Evolutionary conservation across 352 stramenopile genomes (phyloP).

Genomic region (Globisporangium nodosum): DNA sequence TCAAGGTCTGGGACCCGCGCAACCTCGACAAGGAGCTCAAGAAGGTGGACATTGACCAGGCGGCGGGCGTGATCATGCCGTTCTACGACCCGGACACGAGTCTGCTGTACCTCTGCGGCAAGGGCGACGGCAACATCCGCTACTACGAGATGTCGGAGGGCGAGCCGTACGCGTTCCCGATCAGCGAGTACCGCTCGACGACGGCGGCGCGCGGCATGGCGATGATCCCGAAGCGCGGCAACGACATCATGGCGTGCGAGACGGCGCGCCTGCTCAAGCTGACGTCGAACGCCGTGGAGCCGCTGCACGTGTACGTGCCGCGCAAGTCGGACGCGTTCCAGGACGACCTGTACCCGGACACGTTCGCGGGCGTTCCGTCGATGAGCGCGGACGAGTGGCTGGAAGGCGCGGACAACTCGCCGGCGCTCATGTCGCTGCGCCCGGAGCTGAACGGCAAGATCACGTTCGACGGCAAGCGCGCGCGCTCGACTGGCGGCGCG

Average conservation of each 20-base stretch:
- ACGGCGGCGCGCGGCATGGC: slow-evolving; percentile 96
- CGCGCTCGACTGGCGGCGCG: slow-evolving; percentile 28
- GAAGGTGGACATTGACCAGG: slow-evolving; percentile 96
- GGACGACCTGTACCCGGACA: slow-evolving; percentile 98
- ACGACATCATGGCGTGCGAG: slow-evolving; percentile 98
- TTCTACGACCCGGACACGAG: slow-evolving; percentile 98
- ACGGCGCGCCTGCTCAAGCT: slow-evolving; percentile 94
- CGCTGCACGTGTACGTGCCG: slow-evolving; percentile 95
- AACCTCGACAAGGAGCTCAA: slow-evolving; percentile 92
- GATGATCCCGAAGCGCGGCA: slow-evolving; percentile 97
- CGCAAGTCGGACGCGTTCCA: slow-evolving; percentile 99
- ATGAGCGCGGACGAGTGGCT: slow-evolving; percentile 96
- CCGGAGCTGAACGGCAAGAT: slow-evolving; percentile 85
- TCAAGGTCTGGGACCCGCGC: slow-evolving; percentile 86
- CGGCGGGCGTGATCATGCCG: slow-evolving; percentile 97
- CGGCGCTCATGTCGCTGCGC: slow-evolving; percentile 91
- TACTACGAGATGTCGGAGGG: slow-evolving; percentile 98
- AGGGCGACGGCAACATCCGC: slow-evolving; percentile 98
- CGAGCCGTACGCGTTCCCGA: slow-evolving; percentile 89
- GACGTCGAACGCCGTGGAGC: slow-evolving; percentile 95
- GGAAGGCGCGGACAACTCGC: slow-evolving; percentile 91
- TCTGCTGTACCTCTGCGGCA: slow-evolving; percentile 97
- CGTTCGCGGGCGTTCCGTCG: slow-evolving; percentile 91
- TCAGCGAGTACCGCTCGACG: slow-evolving; percentile 95
- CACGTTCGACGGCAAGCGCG: slow-evolving; percentile 80